Percentiles rank a stretch among this genome's conserved stretches.
Evolutionary conservation across 345 rosid species (phyloP).

Genomic region (Erysimum cheiranthoides): DNA sequence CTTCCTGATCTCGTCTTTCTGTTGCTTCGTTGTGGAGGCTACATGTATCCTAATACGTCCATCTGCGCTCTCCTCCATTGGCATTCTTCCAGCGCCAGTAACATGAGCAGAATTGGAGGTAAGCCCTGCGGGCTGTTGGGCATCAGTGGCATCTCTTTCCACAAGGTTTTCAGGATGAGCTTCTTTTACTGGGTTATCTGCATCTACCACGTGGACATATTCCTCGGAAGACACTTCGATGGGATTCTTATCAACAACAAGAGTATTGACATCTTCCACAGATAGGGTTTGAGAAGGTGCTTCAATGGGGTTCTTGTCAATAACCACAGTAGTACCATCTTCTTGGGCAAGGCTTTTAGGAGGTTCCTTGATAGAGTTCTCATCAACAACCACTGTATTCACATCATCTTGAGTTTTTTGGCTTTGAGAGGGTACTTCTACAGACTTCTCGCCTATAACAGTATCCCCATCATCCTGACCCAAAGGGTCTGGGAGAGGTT

Average conservation of each 20-base stretch:
- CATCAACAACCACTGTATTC: constrained; percentile 45
- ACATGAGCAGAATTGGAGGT: constrained; percentile 41
- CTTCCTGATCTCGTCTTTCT: constrained; percentile 67
- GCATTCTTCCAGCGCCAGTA: constrained; percentile 50
- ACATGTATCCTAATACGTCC: constrained; percentile 61
- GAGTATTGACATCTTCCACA: constrained; percentile 46
- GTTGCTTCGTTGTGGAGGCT: constrained; percentile 61
- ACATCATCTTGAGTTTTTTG: constrained; percentile 32
- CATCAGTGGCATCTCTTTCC: constrained; percentile 47
- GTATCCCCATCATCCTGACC: constrained; percentile 34
- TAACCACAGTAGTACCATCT: constrained; percentile 37
- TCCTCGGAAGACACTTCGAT: constrained; percentile 48
- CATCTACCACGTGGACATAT: constrained; percentile 37
- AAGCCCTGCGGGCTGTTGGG: constrained; percentile 47
- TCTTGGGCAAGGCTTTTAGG: constrained; percentile 46
- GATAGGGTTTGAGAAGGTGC: constrained; percentile 45
- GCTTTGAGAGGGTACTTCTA: constrained; percentile 30
- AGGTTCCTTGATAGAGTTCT: constrained; percentile 44
- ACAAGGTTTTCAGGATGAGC: constrained; percentile 43
- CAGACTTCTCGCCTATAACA: constrained; percentile 22
- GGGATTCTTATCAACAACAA: constrained; percentile 45
- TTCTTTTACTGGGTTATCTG: constrained; percentile 31
- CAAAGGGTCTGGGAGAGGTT: constrained; percentile 21
- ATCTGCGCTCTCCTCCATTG: constrained; percentile 52
- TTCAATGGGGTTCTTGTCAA: constrained; percentile 44